Conservation (phyloP, 2,329 filamentous ascomycete genomes). For the Pseudogymnoascus sp. region DNA sequence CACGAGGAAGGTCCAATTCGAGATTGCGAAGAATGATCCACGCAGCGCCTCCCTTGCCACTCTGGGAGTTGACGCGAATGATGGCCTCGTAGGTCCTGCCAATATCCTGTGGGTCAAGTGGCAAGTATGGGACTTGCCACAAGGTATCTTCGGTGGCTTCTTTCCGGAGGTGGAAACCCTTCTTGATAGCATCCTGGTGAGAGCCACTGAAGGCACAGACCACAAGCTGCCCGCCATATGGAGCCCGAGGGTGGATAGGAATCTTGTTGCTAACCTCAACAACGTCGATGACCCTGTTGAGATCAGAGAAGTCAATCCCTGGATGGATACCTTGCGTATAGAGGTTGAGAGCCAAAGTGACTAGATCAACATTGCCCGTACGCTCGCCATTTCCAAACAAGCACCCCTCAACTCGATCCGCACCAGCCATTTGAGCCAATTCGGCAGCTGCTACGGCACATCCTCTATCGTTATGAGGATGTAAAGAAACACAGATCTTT, state of each 20-base stretch:
- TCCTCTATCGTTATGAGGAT: slow-evolving; percentile 91
- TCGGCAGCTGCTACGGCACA: slow-evolving; percentile 86
- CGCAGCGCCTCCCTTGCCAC: slow-evolving; percentile 86
- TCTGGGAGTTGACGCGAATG: slow-evolving; percentile 95
- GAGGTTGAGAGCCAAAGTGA: slow-evolving; percentile 85
- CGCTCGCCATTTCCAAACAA: slow-evolving; percentile 92
- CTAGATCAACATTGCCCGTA: slow-evolving; percentile 90
- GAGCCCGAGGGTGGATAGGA: slow-evolving; percentile 78
- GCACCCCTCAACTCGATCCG: slow-evolving; percentile 87
- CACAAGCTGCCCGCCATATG: slow-evolving; percentile 87
- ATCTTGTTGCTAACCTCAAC: slow-evolving; percentile 95
- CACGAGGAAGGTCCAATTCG: slow-evolving; percentile 84
- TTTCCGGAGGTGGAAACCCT: slow-evolving; percentile 70
- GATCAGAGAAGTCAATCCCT: slow-evolving; percentile 83
- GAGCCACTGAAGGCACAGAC: slow-evolving; percentile 85
- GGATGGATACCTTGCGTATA: slow-evolving; percentile 89
- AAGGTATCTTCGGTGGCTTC: slow-evolving; percentile 52
- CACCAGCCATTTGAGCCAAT: slow-evolving; percentile 91
- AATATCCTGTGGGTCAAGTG: slow-evolving; percentile 86
- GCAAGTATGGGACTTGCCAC: slow-evolving; percentile 88
- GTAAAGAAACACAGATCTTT: slow-evolving; percentile 80
- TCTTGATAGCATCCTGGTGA: slow-evolving; percentile 95
- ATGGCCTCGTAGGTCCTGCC: slow-evolving; percentile 96
- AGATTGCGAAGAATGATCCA: slow-evolving; percentile 89
- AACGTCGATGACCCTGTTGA: slow-evolving; percentile 75